phyloP scores from a whole-genome alignment of 495 filamentous ascomycete genomes.

The Annulohypoxylon maeteangense region DNA sequence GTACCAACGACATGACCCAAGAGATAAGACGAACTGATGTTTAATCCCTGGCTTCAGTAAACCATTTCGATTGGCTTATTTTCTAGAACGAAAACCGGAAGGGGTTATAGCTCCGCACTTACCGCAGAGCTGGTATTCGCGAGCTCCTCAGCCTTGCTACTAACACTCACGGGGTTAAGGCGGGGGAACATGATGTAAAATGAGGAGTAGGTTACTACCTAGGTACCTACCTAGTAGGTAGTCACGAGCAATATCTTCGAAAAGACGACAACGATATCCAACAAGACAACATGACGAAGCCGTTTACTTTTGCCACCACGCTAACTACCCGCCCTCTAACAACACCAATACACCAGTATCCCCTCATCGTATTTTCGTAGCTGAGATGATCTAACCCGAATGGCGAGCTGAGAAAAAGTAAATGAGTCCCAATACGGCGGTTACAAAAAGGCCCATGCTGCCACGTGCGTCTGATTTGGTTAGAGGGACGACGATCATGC shows the following conservation, averaged over 20 bases:
- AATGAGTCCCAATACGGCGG: background rate
- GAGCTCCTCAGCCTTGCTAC: background rate
- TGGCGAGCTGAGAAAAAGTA: background rate
- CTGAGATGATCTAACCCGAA: background rate
- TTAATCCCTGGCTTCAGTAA: background rate
- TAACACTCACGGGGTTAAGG: background rate
- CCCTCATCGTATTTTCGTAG: background rate
- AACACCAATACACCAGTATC: background rate
- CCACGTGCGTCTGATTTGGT: conserved; percentile 1
- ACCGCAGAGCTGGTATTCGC: background rate
- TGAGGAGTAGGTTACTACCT: no score
- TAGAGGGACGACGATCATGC: background rate
- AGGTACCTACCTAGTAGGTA: background rate
- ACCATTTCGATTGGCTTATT: background rate
- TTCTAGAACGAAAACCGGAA: background rate
- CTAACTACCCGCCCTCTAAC: background rate
- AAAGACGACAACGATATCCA: background rate
- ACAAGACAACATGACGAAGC: background rate
- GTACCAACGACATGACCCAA: background rate
- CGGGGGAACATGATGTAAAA: background rate
- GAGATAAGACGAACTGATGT: background rate
- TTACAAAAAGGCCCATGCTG: background rate
- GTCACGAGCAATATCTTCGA: background rate
- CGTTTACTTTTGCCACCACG: background rate
- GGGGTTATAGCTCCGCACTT: background rate